Conservation (phyloP, 768 basidiomycete genomes). For the Tricholoma hemisulphureum region DNA sequence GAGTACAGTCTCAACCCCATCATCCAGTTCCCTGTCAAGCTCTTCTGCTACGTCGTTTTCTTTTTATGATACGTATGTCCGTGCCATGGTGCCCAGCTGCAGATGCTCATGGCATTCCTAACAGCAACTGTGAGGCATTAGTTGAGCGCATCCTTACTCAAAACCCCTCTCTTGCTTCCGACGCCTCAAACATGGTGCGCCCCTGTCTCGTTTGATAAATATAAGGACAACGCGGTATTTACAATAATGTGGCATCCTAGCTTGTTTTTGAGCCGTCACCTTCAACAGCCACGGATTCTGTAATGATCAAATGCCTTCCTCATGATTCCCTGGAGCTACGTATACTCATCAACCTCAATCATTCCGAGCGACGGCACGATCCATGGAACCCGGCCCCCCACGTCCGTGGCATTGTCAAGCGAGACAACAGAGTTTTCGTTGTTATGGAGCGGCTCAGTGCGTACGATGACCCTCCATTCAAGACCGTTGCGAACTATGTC, state of each 20-base stretch:
- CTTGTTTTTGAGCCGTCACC: slow-evolving; percentile 32
- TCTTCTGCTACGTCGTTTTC: slow-evolving; percentile 30
- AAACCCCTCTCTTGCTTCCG: slow-evolving; percentile 17
- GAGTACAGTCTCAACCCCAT: slow-evolving; percentile 20
- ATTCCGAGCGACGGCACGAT: slow-evolving; percentile 42
- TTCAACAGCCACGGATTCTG: slow-evolving; percentile 22
- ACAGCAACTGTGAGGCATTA: slow-evolving; percentile 32
- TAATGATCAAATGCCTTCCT: slow-evolving; percentile 43
- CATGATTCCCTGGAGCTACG: slow-evolving; percentile 37
- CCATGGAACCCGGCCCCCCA: slow-evolving; percentile 57
- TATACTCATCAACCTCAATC: slow-evolving; percentile 44
- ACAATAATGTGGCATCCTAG: slow-evolving; percentile 14
- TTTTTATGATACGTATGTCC: slow-evolving; percentile 29
- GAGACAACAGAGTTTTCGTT: slow-evolving; percentile 40
- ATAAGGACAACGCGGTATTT: not conserved
- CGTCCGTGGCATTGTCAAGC: slow-evolving; percentile 42
- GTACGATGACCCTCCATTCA: slow-evolving; percentile 45
- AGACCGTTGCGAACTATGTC: slow-evolving; percentile 46
- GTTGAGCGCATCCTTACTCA: slow-evolving; percentile 29
- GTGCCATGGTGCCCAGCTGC: not conserved
- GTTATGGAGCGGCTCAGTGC: slow-evolving; percentile 45
- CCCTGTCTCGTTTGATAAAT: not conserved
- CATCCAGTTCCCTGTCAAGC: slow-evolving; percentile 23
- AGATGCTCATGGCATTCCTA: not conserved
- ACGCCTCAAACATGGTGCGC: slow-evolving; percentile 22